phyloP scores from a whole-genome alignment of 495 filamentous ascomycete species.

The Xylaria sp. region DNA sequence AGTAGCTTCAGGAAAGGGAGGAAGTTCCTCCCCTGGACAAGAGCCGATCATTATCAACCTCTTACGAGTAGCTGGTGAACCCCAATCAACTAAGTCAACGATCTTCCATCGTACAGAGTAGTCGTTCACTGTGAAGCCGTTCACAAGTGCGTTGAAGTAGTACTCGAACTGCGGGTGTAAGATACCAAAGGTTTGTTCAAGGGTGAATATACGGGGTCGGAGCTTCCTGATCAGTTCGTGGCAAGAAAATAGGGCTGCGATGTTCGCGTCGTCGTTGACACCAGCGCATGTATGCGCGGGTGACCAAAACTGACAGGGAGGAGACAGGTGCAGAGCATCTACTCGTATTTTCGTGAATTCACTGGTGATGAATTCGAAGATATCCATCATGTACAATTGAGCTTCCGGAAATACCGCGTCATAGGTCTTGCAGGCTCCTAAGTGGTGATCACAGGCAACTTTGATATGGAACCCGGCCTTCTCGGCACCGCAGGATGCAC shows the following conservation, averaged over 20 bases:
- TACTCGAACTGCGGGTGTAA: conserved; percentile 54
- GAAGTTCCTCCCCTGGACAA: conserved; percentile 77
- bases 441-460: conserved; percentile 69
- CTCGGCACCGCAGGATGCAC: conserved; percentile 71
- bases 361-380: conserved; percentile 55
- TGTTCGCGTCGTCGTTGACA: conserved; percentile 75
- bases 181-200: conserved; percentile 84
- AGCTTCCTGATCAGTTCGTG: conserved; percentile 62
- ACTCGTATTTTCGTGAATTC: conserved; percentile 45
- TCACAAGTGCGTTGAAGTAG: conserved; percentile 67
- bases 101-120: conserved; percentile 70
- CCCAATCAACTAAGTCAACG: conserved; percentile 57
- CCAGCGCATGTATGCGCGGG: conserved; percentile 72
- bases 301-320: conserved; percentile 85
- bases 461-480: conserved; percentile 65
- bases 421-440: conserved; percentile 64
- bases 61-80: conserved; percentile 48
- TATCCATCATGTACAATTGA: conserved; percentile 50
- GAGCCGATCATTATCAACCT: conserved; percentile 81
- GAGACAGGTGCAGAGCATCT: conserved; percentile 81
- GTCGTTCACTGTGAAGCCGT: conserved; percentile 66
- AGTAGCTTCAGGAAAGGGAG: conserved; percentile 70
- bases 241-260: conserved; percentile 71
- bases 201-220: conserved; percentile 74
- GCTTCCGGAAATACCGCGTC: conserved; percentile 63